Evolutionary conservation across 768 basidiomycete species (phyloP).

Genomic region (Fomitopsis serialis): DNA sequence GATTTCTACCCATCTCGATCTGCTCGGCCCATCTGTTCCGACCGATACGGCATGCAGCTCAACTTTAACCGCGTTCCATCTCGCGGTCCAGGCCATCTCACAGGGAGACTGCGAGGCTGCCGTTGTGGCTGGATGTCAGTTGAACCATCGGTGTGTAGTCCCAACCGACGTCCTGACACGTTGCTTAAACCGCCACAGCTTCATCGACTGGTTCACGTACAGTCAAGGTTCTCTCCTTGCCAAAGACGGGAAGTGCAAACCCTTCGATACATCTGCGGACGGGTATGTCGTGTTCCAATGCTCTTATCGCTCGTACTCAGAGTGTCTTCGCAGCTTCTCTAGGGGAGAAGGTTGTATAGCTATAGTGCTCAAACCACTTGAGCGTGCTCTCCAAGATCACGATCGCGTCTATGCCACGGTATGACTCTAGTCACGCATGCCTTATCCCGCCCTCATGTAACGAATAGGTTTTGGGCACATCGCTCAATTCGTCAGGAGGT

Average conservation of each 20-base stretch:
- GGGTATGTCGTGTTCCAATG: constrained; percentile 27
- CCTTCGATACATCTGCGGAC: constrained; percentile 38
- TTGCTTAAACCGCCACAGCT: constrained; percentile 14
- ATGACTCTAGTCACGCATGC: background rate
- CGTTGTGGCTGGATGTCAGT: constrained; percentile 39
- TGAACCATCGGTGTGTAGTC: constrained; percentile 31
- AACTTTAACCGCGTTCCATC: constrained; percentile 39
- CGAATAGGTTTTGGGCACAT: constrained; percentile 34
- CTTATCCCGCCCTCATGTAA: background rate
- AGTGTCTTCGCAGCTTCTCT: constrained; percentile 28
- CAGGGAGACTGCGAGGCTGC: constrained; percentile 44
- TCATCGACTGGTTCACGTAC: constrained; percentile 33
- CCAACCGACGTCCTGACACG: background rate
- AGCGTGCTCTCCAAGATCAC: constrained; percentile 31
- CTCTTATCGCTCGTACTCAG: background rate
- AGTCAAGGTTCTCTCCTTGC: constrained; percentile 33
- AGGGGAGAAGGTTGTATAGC: constrained; percentile 33
- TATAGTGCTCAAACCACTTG: constrained; percentile 36
- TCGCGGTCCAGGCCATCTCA: constrained; percentile 40
- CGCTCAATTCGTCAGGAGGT: constrained; percentile 32
- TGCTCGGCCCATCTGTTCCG: constrained; percentile 45
- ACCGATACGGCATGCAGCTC: constrained; percentile 49
- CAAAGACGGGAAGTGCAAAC: constrained; percentile 38
- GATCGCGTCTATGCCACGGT: constrained; percentile 39
- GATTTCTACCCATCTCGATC: constrained; percentile 36